Base-by-base conservation (phyloP, 2,329 filamentous ascomycete species). In the Paraphaeosphaeria sporulosa region DNA sequence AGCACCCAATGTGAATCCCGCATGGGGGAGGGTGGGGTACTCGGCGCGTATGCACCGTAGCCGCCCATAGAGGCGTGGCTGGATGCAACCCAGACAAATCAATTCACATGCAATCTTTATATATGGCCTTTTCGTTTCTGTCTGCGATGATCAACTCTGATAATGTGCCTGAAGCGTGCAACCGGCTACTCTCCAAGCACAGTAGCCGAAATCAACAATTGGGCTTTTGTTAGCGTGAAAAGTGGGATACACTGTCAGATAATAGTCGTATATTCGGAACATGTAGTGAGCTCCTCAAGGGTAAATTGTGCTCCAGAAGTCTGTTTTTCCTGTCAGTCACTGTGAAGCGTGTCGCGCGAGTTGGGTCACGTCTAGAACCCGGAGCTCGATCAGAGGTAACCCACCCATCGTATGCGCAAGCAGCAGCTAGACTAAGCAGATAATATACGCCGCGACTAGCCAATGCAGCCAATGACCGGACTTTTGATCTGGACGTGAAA, bases 401-500 rank as follows among this genome's bases (percentile, higher is more conserved):
- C 17, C 30, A 51, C 40, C 23, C 42, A 21, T 49, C 36, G 27
- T 13, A 34, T 46, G 38, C 27, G 15, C 27, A 43, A 54, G 32
- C 19, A 48, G 34, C 21, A 38, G 40, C 54, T 49, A 43, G 50
- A 50, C 27, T 8, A 54, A 57, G 27, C 44, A 50, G 50, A 64
- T 34, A 54, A 48, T 38, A 32, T 36, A 42, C 56, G 58, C 55
- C 36, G 36, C 48, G 49, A 38, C 38, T 49, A 38, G 42, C 13
- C 42, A 27, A 53, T 36, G 10, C 25, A 30, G 54, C 64, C 49
- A 65, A 64, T 63, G 59, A 57, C 30, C 55, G 46, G 55, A 60
- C 48, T 62, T 69, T 62, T 66, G 64, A 61, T 64, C 65, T 59
- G 60, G 61, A 62, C 56, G 36, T 60, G 60, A 64, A 62, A 64